These are phyloP conservation scores for Sclerotinia minor DNA, from an alignment of 2,329 filamentous ascomycete genomes.

Conservation along the genomic window DNA sequence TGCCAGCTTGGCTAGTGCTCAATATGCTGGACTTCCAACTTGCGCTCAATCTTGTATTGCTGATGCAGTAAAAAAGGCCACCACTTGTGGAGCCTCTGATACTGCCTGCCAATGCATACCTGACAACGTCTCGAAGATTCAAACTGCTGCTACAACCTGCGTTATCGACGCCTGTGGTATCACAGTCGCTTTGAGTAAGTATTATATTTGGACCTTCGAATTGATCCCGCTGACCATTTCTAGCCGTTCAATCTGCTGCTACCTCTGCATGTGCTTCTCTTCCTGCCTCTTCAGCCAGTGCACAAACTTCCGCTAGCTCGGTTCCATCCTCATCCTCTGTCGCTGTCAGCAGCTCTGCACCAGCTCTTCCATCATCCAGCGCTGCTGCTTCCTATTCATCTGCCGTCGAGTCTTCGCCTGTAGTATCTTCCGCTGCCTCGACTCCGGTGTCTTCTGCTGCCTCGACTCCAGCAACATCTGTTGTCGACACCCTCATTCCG, in stretches of 20 bases:
- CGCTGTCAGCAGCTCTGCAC: neutral
- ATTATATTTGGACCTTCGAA: neutral
- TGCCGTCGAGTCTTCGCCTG: neutral
- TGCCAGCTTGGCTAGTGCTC: conserved; percentile 18
- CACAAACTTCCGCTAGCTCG: neutral
- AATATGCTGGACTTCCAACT: conserved; percentile 14
- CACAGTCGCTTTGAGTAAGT: conserved; percentile 21
- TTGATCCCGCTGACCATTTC: neutral
- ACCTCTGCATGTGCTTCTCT: conserved; percentile 8
- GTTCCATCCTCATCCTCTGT: neutral
- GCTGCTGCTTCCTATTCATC: conserved; percentile 16
- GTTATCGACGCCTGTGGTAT: conserved; percentile 13
- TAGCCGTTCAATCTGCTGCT: conserved; percentile 14
- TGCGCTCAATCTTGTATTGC: conserved; percentile 22
- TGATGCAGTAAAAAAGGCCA: conserved; percentile 2
- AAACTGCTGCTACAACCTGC: conserved; percentile 20
- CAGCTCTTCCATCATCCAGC: neutral
- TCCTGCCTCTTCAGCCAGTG: conserved; percentile 8
- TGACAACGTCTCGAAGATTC: conserved; percentile 17
- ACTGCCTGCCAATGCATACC: conserved; percentile 17
- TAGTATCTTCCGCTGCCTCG: neutral
- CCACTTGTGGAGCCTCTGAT: conserved; percentile 21
- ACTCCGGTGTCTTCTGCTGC: neutral
- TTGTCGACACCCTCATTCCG: neutral
- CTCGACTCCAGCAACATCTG: neutral